These are phyloP conservation scores for Zalaria sp. DNA, from an alignment of 2,329 filamentous ascomycete genomes.

Conservation along the genomic window DNA sequence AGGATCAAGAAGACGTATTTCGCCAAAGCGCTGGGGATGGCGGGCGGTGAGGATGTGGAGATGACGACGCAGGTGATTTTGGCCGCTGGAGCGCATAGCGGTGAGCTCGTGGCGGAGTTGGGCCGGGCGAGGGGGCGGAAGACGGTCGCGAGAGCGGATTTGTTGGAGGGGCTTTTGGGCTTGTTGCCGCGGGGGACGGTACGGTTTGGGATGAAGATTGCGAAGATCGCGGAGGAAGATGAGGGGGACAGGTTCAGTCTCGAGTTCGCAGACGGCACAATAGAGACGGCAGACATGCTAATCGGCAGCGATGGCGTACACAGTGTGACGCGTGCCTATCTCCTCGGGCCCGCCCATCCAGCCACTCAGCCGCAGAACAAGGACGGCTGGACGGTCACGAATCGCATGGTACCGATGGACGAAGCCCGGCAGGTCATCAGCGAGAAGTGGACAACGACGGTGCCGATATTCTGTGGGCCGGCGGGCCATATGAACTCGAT, in stretches of 20 bases:
- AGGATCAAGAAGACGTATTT: constrained; percentile 32
- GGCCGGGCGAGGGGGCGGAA: constrained; percentile 19
- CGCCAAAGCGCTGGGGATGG: constrained; percentile 31
- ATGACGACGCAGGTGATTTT: constrained; percentile 20
- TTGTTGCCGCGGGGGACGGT: constrained; percentile 29
- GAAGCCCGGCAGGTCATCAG: constrained; percentile 15
- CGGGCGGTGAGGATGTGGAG: constrained; percentile 21
- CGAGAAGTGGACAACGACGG: constrained; percentile 14
- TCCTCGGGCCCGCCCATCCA: constrained; percentile 23
- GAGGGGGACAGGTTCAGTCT: constrained; percentile 18
- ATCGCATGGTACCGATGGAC: constrained; percentile 15
- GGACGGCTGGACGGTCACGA: constrained; percentile 18
- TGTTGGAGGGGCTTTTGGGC: constrained; percentile 34
- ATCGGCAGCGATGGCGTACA: constrained; percentile 42
- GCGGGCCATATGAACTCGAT: constrained; percentile 18
- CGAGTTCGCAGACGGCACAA: constrained; percentile 34
- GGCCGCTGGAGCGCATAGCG: constrained; percentile 20
- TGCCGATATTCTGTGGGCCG: constrained; percentile 18
- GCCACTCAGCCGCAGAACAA: constrained; percentile 16
- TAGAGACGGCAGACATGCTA: constrained; percentile 30
- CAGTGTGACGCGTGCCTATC: constrained; percentile 30
- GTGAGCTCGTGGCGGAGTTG: constrained; percentile 26
- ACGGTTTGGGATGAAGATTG: constrained; percentile 29
- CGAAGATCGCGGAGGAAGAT: constrained; percentile 18
- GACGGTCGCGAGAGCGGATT: constrained; percentile 31